These are phyloP conservation scores for Oryza glumipatula DNA, from an alignment of 176 grass and related monocot species.

Conservation along the genomic window DNA sequence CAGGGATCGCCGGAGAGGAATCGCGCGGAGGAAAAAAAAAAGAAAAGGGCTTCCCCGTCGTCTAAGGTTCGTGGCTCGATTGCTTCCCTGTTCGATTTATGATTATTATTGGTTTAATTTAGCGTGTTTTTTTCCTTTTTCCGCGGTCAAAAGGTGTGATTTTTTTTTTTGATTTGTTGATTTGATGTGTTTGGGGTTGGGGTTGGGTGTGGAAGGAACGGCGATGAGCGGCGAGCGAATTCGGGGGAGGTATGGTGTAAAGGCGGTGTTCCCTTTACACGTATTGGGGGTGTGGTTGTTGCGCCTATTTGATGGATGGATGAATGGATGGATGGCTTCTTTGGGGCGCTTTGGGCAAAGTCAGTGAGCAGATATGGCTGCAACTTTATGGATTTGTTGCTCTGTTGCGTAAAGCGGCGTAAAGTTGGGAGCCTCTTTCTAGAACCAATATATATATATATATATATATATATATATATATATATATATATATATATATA, in stretches of 20 bases:
- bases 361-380: conserved; percentile 44
- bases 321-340: conserved; percentile 1
- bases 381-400: conserved; percentile 58
- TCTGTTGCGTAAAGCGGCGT: conserved; percentile 46
- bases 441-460: conserved; percentile 33
- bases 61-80: conserved; percentile 35
- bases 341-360: conserved; percentile 46
- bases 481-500: conserved; percentile 35
- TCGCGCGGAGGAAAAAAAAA: conserved; percentile 24
- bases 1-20: conserved; percentile 68
- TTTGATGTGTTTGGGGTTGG: neutral
- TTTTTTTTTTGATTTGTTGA: conserved; percentile 19
- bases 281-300: conserved; percentile 32
- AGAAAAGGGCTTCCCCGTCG: conserved; percentile 23
- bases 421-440: conserved; percentile 47
- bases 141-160: conserved; percentile 26
- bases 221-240: conserved; percentile 18
- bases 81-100: neutral
- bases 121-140: neutral
- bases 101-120: neutral
- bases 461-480: conserved; percentile 35
- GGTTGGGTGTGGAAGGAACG: neutral
- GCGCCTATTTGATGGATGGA: conserved; percentile 14
- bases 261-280: conserved; percentile 42
- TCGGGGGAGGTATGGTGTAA: conserved; percentile 16